These are phyloP conservation scores for Tylopilus subfusipes DNA, from an alignment of 768 basidiomycete species.

Conservation along the genomic window DNA sequence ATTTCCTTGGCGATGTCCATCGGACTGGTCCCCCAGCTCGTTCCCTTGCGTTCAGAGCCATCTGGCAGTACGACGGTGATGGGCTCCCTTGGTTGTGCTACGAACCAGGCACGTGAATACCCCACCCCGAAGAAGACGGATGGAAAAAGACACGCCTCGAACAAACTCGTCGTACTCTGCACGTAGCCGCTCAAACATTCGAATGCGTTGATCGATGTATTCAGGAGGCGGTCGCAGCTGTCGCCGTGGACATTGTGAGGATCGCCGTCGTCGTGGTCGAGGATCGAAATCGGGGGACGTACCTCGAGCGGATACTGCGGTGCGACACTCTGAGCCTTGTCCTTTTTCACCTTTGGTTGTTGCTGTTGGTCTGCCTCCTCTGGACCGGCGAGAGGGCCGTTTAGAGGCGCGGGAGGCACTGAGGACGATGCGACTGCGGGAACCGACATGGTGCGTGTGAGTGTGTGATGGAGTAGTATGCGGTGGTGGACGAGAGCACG, in stretches of 20 bases:
- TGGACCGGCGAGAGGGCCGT: constrained; percentile 39
- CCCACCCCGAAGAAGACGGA: neutral
- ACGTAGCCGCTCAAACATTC: constrained; percentile 85
- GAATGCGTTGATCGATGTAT: constrained; percentile 87
- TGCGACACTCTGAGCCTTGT: constrained; percentile 28
- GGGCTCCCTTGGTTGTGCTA: constrained; percentile 74
- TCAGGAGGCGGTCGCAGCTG: constrained; percentile 80
- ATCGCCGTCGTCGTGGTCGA: neutral
- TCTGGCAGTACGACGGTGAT: constrained; percentile 85
- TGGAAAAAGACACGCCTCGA: constrained; percentile 47
- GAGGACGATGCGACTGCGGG: constrained; percentile 49
- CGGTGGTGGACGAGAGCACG: constrained; percentile 22
- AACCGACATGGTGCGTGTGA: constrained; percentile 45
- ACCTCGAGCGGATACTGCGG: constrained; percentile 67
- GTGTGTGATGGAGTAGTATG: neutral
- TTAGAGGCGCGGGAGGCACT: constrained; percentile 45
- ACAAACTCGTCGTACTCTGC: constrained; percentile 78
- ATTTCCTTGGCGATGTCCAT: constrained; percentile 87
- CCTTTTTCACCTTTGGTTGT: constrained; percentile 44
- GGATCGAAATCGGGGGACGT: neutral
- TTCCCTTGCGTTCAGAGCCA: constrained; percentile 79
- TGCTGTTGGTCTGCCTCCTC: constrained; percentile 34
- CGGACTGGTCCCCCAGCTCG: constrained; percentile 92
- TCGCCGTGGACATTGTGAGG: neutral
- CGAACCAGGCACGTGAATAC: neutral